Evolutionary conservation across 1,284 basidiomycete species (phyloP).

Genomic region (Fistulinella cinereoalba): DNA sequence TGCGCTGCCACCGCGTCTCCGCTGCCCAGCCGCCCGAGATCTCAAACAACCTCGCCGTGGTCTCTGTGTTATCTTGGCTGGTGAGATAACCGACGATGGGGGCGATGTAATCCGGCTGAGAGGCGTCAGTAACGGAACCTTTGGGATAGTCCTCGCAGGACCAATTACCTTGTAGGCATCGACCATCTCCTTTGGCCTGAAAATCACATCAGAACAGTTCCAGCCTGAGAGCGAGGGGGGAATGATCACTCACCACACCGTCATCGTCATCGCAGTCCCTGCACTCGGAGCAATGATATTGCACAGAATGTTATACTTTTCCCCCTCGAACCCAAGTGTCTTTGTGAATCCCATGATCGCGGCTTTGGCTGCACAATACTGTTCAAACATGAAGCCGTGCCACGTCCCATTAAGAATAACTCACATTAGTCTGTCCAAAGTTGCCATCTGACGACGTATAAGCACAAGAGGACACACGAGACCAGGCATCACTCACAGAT

Average conservation of each 20-base stretch:
- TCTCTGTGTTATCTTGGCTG: slow-evolving; percentile 78
- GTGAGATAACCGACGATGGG: slow-evolving; percentile 90
- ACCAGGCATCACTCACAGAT: slow-evolving; percentile 62
- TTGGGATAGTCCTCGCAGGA: background rate
- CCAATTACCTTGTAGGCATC: slow-evolving; percentile 80
- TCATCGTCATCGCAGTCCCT: slow-evolving; percentile 89
- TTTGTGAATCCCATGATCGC: slow-evolving; percentile 90
- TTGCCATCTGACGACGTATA: slow-evolving; percentile 68
- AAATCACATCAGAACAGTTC: background rate
- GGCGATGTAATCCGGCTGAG: slow-evolving; percentile 86
- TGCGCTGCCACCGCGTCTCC: slow-evolving; percentile 90
- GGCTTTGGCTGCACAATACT: slow-evolving; percentile 93
- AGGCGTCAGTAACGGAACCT: background rate
- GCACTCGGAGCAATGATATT: slow-evolving; percentile 91
- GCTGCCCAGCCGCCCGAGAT: slow-evolving; percentile 92
- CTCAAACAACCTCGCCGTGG: slow-evolving; percentile 83
- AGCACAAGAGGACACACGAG: slow-evolving; percentile 4
- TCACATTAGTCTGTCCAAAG: slow-evolving; percentile 86
- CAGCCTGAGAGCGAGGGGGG: slow-evolving; percentile 1
- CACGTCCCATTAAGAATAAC: slow-evolving; percentile 10
- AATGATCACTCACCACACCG: slow-evolving; percentile 58
- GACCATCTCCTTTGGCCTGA: slow-evolving; percentile 88
- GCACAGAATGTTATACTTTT: slow-evolving; percentile 86
- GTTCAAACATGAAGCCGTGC: slow-evolving; percentile 6
- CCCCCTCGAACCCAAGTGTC: slow-evolving; percentile 89